phyloP scores from a whole-genome alignment of 805 yeast species.

The Hermanozyma aechmeae region DNA sequence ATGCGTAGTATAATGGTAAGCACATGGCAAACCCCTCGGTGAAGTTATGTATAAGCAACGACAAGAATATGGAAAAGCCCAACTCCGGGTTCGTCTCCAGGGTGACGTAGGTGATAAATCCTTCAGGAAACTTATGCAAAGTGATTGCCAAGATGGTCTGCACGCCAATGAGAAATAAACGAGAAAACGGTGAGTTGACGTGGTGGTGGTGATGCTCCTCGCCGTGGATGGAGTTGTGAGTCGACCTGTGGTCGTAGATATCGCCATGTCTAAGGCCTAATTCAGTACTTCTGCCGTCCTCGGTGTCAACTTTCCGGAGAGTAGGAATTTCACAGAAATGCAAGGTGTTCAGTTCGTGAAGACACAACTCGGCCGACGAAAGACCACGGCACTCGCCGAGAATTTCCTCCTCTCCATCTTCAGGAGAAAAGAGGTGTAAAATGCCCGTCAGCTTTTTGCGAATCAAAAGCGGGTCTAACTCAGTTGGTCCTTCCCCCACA shows the following conservation, averaged over 20 bases:
- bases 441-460: slow-evolving; percentile 10
- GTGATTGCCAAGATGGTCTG: slow-evolving; percentile 86
- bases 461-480: slow-evolving; percentile 5
- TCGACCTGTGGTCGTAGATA: too few species aligned
- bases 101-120: slow-evolving; percentile 80
- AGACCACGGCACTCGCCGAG: slow-evolving; percentile 43
- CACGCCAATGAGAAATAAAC: slow-evolving; percentile 76
- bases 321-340: slow-evolving; percentile 36
- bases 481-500: too few species aligned
- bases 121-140: slow-evolving; percentile 91
- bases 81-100: slow-evolving; percentile 52
- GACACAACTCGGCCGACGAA: slow-evolving; percentile 30
- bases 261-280: slow-evolving; percentile 1
- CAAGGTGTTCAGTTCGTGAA: slow-evolving; percentile 10
- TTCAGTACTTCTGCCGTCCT: not conserved
- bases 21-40: slow-evolving; percentile 95
- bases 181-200: slow-evolving; percentile 64
- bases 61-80: slow-evolving; percentile 75
- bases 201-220: slow-evolving; percentile 65
- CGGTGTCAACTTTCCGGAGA: too few species aligned
- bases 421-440: slow-evolving; percentile 16
- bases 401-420: slow-evolving; percentile 10
- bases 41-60: slow-evolving; percentile 81
- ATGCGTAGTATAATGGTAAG: slow-evolving; percentile 74
- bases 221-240: too few species aligned